phyloP scores from a whole-genome alignment of 257 asterid species.

The Ajuga chamaepitys region DNA sequence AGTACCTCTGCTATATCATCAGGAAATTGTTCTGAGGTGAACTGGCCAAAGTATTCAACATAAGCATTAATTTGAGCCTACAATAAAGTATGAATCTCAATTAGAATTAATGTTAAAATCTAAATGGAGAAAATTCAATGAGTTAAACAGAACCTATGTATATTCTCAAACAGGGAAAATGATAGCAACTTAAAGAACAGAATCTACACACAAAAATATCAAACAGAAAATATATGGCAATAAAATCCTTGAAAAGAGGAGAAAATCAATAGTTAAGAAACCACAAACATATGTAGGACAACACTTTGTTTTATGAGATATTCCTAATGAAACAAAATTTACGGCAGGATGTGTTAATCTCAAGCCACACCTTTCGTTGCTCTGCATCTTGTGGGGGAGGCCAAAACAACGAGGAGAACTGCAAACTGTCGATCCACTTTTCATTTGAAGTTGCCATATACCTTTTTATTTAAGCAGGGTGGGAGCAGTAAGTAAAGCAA shows the following conservation, averaged over 20 bases:
- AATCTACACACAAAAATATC: neutral
- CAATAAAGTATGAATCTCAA: neutral
- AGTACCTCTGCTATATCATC: slow-evolving; percentile 95
- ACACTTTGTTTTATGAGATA: neutral
- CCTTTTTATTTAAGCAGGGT: slow-evolving; percentile 34
- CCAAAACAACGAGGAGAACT: slow-evolving; percentile 90
- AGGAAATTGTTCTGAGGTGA: slow-evolving; percentile 93
- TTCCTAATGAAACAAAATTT: neutral
- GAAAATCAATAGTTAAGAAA: neutral
- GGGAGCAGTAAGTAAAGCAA: slow-evolving; percentile 30
- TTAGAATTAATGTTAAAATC: neutral
- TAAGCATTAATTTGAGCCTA: slow-evolving; percentile 91
- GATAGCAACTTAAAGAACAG: neutral
- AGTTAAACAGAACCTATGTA: neutral
- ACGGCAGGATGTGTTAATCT: neutral
- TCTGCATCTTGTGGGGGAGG: slow-evolving; percentile 82
- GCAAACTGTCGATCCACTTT: slow-evolving; percentile 89
- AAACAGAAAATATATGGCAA: neutral
- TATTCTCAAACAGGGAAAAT: neutral
- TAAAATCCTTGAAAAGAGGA: neutral
- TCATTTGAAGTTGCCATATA: slow-evolving; percentile 67
- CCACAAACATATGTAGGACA: neutral
- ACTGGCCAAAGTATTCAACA: slow-evolving; percentile 91
- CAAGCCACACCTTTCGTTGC: slow-evolving; percentile 71
- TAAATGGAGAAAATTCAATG: neutral